Evolutionary conservation across 768 basidiomycete genomes (phyloP).

Genomic region (Mycena venus): DNA sequence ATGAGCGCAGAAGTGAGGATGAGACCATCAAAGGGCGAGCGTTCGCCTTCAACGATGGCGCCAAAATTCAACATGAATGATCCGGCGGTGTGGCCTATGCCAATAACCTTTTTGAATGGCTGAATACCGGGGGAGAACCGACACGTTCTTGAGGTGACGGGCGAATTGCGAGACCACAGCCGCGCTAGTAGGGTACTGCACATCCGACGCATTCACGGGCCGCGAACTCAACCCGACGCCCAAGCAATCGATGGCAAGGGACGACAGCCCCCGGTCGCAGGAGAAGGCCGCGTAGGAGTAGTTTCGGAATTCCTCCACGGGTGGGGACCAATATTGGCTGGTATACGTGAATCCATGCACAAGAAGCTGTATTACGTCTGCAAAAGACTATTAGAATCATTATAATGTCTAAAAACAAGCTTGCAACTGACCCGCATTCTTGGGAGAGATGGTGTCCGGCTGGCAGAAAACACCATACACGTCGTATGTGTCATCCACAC

Average conservation of each 20-base stretch:
- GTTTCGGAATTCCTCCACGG: slow-evolving; percentile 7
- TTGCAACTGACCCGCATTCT: neutral
- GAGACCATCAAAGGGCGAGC: neutral
- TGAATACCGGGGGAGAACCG: neutral
- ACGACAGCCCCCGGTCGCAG: no score
- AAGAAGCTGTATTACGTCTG: neutral
- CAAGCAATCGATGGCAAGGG: neutral
- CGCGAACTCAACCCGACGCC: neutral
- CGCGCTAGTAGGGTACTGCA: neutral
- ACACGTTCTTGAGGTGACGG: neutral
- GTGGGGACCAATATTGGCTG: neutral
- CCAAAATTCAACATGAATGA: neutral
- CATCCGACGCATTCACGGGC: neutral
- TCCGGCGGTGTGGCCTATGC: neutral
- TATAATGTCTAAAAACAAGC: neutral
- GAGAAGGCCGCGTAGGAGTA: slow-evolving; percentile 13
- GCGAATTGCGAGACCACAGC: neutral
- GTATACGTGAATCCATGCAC: neutral
- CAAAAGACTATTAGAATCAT: neutral
- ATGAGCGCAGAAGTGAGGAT: neutral
- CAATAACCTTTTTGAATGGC: no score
- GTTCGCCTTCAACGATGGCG: neutral
- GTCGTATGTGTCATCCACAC: neutral
- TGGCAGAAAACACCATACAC: neutral
- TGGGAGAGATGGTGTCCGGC: neutral